Percentiles rank a stretch among this genome's conserved stretches.
phyloP scores from a whole-genome alignment of 495 filamentous ascomycete genomes.

The Bathelium albidoporum region DNA sequence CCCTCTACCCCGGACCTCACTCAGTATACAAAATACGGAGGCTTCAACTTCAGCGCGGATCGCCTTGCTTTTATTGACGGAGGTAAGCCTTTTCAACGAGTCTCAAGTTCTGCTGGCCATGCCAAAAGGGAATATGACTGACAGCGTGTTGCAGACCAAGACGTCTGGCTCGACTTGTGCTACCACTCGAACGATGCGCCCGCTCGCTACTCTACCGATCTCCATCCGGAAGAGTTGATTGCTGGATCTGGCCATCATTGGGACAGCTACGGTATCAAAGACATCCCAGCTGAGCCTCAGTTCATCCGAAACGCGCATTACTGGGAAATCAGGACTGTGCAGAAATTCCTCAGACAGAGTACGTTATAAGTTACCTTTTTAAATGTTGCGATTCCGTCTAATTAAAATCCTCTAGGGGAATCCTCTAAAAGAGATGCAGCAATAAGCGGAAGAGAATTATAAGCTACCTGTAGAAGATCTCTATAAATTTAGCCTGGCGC shows the following conservation, averaged over 20 bases:
- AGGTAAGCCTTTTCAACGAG: conserved; percentile 13
- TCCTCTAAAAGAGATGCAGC: background rate
- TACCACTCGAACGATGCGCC: conserved; percentile 35
- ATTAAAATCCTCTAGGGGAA: background rate
- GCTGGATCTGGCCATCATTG: conserved; percentile 41
- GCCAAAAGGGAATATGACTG: background rate
- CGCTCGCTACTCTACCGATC: conserved; percentile 24
- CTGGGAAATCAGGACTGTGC: conserved; percentile 40
- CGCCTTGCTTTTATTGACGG: conserved; percentile 42
- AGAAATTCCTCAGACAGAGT: conserved; percentile 23
- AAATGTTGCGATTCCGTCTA: background rate
- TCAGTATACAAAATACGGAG: conserved; percentile 36
- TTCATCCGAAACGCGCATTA: conserved; percentile 41
- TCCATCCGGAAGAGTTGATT: conserved; percentile 36
- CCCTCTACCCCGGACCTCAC: conserved; percentile 32
- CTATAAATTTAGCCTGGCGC: background rate
- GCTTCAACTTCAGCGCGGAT: conserved; percentile 34
- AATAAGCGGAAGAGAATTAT: background rate
- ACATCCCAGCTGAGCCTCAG: conserved; percentile 38
- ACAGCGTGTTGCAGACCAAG: conserved; percentile 12
- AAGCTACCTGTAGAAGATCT: background rate
- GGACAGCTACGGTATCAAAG: conserved; percentile 38
- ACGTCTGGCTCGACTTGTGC: conserved; percentile 39
- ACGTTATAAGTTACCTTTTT: background rate
- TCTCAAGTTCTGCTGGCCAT: background rate